Evolutionary conservation across 2,329 filamentous ascomycete genomes (phyloP), one percentile per base, ranked within the genome.

Genomic region (Cercospora zeina): DNA sequence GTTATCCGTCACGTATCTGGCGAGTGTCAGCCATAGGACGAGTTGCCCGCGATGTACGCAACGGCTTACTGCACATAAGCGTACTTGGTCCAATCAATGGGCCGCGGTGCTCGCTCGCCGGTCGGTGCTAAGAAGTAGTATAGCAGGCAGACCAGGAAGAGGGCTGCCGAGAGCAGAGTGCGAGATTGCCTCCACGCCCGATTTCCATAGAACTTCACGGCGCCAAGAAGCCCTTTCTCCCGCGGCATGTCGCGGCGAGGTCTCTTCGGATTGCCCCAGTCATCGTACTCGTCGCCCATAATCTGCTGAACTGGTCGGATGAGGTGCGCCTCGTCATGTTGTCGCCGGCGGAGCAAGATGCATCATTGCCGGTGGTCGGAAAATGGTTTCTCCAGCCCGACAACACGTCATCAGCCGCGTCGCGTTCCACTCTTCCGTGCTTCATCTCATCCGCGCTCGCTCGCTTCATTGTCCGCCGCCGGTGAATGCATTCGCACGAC

Each of bases 1-100:
- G 47, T 68, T 68, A 24, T 69, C 67, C 14, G 67, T 69, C 2
- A 67, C 67, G 56, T 69, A 69, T 66, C 67, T 69, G 19, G 6
- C 19, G 11, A 8, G 24, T 39, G 16, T 51, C 27, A 51, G 49
- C 13, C 30, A 21, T 13, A 57, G 39, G 24, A 36, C 51, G 21
- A 31, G 31, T 5, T 19, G 4, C 16, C 14, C 13, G 14, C n/a
- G 21, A 30, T 16, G 14, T 27, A 8, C 37, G 19, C 4, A 14
- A 6, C 27, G 4, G 31, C 66, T 50, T 49, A 67, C 67, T 69
- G 67, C 30, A 68, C 66, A 56, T 69, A 69, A 27, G 67, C 67
- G 53, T 63, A 69, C 11, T 49, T 63, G 14, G 34, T 68, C 67
- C 67, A 69, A 58, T 68, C 64, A 4, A 65, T 47, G 8, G 62